phyloP scores from a whole-genome alignment of 257 asterid genomes.

The Cruciata laevipes region DNA sequence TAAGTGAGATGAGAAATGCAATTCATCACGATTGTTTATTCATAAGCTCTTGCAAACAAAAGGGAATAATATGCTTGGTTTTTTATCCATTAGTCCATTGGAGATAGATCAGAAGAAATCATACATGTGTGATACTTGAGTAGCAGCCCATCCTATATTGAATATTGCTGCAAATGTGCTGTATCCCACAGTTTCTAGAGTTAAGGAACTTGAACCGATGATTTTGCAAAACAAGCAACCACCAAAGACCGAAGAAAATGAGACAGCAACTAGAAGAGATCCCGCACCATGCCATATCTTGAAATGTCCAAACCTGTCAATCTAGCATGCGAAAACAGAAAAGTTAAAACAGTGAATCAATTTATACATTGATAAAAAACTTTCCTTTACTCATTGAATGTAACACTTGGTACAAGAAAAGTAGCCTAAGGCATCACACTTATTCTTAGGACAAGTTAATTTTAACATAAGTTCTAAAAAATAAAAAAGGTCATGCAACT shows the following conservation, averaged over 20 bases:
- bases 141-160: constrained; percentile 95
- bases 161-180: constrained; percentile 80
- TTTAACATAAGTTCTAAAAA: no score
- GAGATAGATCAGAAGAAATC: constrained; percentile 3
- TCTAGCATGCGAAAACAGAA: constrained; percentile 33
- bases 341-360: neutral
- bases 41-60: neutral
- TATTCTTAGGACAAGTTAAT: no score
- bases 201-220: constrained; percentile 52
- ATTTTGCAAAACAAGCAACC: constrained; percentile 87
- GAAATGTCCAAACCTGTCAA: constrained; percentile 80
- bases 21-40: no score
- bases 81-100: neutral
- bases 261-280: constrained; percentile 69
- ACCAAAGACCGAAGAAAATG: constrained; percentile 90
- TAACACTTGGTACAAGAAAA: no score
- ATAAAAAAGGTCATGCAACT: neutral
- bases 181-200: constrained; percentile 55
- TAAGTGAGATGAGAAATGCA: neutral
- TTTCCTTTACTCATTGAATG: no score
- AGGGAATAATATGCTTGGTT: no score
- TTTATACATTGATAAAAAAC: no score
- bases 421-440: no score
- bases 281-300: constrained; percentile 87
- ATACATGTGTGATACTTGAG: constrained; percentile 97